Evolutionary conservation across 352 stramenopile genomes (phyloP), one percentile per base, ranked within the genome.

Genomic region (Phytopythium aichiense): DNA sequence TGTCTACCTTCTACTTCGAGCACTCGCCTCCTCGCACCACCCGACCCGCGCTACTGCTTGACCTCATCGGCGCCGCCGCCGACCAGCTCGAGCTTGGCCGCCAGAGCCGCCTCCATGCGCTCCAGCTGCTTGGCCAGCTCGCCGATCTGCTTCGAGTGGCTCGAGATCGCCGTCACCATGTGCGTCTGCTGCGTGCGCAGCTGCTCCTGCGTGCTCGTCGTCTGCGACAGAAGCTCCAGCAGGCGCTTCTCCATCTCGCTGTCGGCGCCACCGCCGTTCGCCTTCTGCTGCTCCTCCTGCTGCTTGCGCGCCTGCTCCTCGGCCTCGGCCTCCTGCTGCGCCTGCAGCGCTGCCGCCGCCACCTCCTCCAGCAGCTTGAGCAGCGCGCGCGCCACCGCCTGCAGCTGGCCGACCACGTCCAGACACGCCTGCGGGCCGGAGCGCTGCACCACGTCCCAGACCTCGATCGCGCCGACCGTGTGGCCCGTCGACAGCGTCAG

Each of bases 311-410:
- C 48, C 45, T 30, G 30, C 35, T 42, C 38, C 38, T 50, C 35
- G 42, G 57, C 63, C 67, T 68, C 20, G 35, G 65, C 57, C 43
- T 58, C 28, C 30, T 15, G 50, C 45, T 76, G 65, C 8, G 54
- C 68, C 35, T 74, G 64, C 25, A 63, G 56, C 49, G 72, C 62
- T 3, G 69, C 76, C 18, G 67, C 73, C 22, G 89, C 49, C 43
- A 94, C 77, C 31, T 92, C 79, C 54, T 92, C 80, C 37, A 94
- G 81, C 56, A 88, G 77, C 61, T 90, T 85, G 23, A 91, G 68
- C 25, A 94, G 61, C 49, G 78, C 73, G 52, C 84, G 79, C n/a
- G 90, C 81, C 25, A 94, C 81, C 16, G 76, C 72, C 51, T 94
- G 78, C 18, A 94, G 74, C 61, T 91, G 86, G 42, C 63, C 68